Conservation (phyloP, 345 rosid genomes). For the Sonneratia caseolaris region DNA sequence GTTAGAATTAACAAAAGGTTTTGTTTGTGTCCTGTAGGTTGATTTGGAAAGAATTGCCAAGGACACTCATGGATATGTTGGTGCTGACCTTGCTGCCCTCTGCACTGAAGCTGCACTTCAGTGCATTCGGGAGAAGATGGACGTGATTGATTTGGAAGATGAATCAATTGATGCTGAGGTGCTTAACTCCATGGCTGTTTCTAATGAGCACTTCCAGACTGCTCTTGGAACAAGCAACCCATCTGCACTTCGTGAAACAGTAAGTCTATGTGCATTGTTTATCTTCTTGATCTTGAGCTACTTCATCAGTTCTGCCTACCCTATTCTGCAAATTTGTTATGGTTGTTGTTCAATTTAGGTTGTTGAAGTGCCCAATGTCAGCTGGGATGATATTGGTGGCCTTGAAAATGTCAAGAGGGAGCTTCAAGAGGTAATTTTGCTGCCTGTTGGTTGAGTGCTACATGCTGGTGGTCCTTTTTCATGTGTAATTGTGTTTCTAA, state of each 20-base stretch:
- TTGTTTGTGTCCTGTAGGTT: constrained; percentile 33
- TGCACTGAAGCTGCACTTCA: constrained; percentile 98
- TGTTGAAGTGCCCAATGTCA: constrained; percentile 87
- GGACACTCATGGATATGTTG: constrained; percentile 96
- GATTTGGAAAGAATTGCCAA: constrained; percentile 85
- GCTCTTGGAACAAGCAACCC: constrained; percentile 27
- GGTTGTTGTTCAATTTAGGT: constrained; percentile 30
- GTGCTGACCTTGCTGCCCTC: constrained; percentile 93
- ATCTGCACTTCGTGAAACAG: constrained; percentile 19
- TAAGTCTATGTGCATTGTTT: neutral
- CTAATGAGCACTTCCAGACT: constrained; percentile 87
- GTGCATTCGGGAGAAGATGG: constrained; percentile 97
- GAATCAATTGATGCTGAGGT: constrained; percentile 88
- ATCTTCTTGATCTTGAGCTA: neutral
- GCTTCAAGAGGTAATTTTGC: constrained; percentile 67
- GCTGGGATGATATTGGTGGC: constrained; percentile 93
- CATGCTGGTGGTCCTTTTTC: neutral
- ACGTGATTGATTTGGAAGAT: constrained; percentile 93
- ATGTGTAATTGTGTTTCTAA: neutral
- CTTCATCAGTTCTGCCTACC: neutral
- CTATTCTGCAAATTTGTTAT: neutral
- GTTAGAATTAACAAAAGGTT: neutral
- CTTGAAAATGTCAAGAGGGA: constrained; percentile 93
- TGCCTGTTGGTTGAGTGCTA: neutral
- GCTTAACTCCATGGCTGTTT: constrained; percentile 85